These are phyloP conservation scores for Tremella fuciformis DNA, from an alignment of 768 basidiomycete genomes.

Conservation along the genomic window DNA sequence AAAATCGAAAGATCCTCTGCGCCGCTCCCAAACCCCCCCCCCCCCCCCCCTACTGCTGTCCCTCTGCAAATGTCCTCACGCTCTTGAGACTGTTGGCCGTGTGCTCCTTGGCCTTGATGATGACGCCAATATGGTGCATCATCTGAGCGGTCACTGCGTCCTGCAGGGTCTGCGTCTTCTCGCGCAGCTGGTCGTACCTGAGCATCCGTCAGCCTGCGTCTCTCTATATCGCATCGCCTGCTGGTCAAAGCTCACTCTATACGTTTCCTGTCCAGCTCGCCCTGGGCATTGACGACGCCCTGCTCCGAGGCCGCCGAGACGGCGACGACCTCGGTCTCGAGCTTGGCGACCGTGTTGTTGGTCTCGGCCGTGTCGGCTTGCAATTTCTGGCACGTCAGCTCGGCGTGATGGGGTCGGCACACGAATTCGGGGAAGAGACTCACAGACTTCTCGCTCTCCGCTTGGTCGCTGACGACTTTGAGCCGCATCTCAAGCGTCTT, in stretches of 20 bases:
- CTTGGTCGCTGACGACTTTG: constrained; percentile 37
- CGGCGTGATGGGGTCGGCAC: neutral
- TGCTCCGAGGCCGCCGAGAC: constrained; percentile 46
- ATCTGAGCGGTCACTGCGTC: constrained; percentile 37
- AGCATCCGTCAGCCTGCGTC: neutral
- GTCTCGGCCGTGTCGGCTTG: constrained; percentile 39
- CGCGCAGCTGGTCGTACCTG: constrained; percentile 41
- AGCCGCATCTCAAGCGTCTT: constrained; percentile 67
- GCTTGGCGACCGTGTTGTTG: constrained; percentile 35
- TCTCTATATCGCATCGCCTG: neutral
- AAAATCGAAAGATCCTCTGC: neutral
- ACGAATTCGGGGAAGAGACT: constrained; percentile 12
- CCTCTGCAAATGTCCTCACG: constrained; percentile 41
- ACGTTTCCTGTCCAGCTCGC: constrained; percentile 44
- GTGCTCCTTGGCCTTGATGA: constrained; percentile 48
- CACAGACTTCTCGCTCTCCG: constrained; percentile 43
- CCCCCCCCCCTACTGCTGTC: constrained; percentile 13
- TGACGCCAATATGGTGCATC: constrained; percentile 38
- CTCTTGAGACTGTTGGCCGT: constrained; percentile 36
- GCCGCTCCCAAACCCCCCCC: neutral
- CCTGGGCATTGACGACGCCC: constrained; percentile 42
- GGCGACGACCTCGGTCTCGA: constrained; percentile 45
- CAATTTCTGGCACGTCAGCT: constrained; percentile 25
- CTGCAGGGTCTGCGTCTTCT: constrained; percentile 36
- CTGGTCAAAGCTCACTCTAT: constrained; percentile 44